Base-by-base conservation (phyloP, 2,329 filamentous ascomycete genomes). In the Penicillium brevicompactum region DNA sequence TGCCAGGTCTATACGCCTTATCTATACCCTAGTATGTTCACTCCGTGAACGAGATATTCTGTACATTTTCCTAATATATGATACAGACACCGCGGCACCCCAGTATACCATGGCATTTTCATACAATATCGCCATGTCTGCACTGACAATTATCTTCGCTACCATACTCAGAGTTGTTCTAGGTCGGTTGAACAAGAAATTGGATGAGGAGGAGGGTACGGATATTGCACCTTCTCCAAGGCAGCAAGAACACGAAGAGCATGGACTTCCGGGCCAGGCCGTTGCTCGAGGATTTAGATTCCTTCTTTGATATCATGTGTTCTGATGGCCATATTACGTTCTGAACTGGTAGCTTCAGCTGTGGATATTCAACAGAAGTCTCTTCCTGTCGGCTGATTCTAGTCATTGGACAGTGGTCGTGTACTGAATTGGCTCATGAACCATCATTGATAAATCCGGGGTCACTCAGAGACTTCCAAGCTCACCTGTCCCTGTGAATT, bases 1-100 rank as follows among this genome's bases (percentile, higher is more conserved):
- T 56, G 54, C 34, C 53, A 57, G 22, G 59, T 61, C 16, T 61
- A 61, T 18, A 59, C 59, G 1, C 56, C 56, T 14, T 57, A 57
- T 30, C 47, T 61, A 13, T 59, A 61, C 32, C 56, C 56, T n/a
- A 56, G 56, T 61, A 50, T 47, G 51, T 45, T 6, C 16, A 46
- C 34, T 21, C 16, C 21, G n/a, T n/a, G 13, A n/a, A 21, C 24
- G 8, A 27, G 30, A 16, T 18, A 49, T 10, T 34, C 6, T 21
- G 13, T 31, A 31, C 8, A 43, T 21, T 5, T 38, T 27, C 5
- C 22, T 41, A 42, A 46, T 22, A 24, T 8, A 24, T 21, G n/a
- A 6, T 24, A 34, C 27, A 61, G 58, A 61, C 24, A 55, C 59
- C 2, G 56, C 60, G 8, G 47, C 58, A 1, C 66, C 68, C 37